Conservation (phyloP, 768 basidiomycete genomes). For the Tubosaeta sp. region DNA sequence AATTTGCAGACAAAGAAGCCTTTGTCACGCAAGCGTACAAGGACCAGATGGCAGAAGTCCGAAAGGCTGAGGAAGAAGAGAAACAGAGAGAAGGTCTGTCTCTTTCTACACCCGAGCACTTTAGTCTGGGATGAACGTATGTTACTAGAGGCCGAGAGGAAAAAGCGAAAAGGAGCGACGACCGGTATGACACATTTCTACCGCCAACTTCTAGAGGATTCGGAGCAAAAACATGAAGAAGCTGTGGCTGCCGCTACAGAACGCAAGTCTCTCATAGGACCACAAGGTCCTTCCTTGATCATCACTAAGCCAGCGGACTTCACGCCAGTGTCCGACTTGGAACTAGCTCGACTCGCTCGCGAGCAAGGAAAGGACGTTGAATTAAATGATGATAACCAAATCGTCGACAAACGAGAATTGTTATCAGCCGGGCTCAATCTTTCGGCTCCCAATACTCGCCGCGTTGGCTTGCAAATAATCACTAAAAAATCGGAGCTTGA, state of each 20-base stretch:
- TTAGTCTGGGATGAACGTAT: neutral
- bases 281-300: slow-evolving; percentile 61
- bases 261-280: slow-evolving; percentile 54
- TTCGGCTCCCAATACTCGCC: slow-evolving; percentile 74
- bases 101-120: neutral
- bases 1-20: slow-evolving; percentile 91
- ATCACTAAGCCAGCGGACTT: slow-evolving; percentile 71
- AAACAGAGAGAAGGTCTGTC: slow-evolving; percentile 75
- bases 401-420: slow-evolving; percentile 92
- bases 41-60: slow-evolving; percentile 90
- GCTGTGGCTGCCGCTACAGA: slow-evolving; percentile 69
- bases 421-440: slow-evolving; percentile 91
- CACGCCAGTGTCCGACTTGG: slow-evolving; percentile 61
- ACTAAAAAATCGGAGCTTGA: slow-evolving; percentile 23
- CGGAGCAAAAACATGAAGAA: slow-evolving; percentile 79
- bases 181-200: slow-evolving; percentile 87
- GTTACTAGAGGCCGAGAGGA: slow-evolving; percentile 49
- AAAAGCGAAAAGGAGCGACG: slow-evolving; percentile 54
- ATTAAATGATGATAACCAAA: slow-evolving; percentile 95
- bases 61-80: slow-evolving; percentile 91
- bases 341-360: slow-evolving; percentile 65
- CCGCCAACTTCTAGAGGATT: slow-evolving; percentile 69
- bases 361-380: slow-evolving; percentile 83
- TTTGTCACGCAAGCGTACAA: slow-evolving; percentile 98
- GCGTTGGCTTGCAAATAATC: slow-evolving; percentile 46